phyloP scores from a whole-genome alignment of 768 basidiomycete genomes.

The Boletus bicolor region DNA sequence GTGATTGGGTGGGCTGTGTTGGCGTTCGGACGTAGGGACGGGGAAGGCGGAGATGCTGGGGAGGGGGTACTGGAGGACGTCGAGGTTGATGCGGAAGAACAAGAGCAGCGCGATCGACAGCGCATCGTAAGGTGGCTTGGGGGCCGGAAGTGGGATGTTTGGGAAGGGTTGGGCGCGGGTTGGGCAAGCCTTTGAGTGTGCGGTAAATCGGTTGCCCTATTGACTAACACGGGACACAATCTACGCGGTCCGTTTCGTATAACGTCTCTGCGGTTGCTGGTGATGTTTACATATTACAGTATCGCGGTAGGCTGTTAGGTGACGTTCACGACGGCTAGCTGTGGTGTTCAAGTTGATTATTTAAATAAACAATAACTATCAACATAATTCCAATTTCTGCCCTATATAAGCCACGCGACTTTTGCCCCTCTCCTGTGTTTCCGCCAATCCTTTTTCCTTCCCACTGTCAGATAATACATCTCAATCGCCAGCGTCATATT shows the following conservation, averaged over 20 bases:
- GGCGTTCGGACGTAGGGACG: conserved; percentile 43
- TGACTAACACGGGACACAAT: neutral
- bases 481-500: neutral
- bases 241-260: neutral
- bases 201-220: neutral
- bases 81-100: conserved; percentile 26
- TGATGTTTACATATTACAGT: no score
- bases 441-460: neutral
- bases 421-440: no score
- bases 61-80: conserved; percentile 68
- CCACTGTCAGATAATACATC: neutral
- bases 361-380: no score
- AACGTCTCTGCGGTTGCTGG: neutral
- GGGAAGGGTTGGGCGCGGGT: conserved; percentile 55
- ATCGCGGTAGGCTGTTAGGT: no score
- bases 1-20: conserved; percentile 90
- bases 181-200: conserved; percentile 32
- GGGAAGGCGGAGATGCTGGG: conserved; percentile 51
- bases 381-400: no score
- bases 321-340: no score
- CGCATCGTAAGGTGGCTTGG: conserved; percentile 62
- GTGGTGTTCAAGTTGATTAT: no score
- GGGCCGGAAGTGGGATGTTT: conserved; percentile 54
- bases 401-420: no score
- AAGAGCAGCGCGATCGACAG: conserved; percentile 29